Evolutionary conservation across 2,329 filamentous ascomycete genomes (phyloP).

Genomic region (Pyricularia sp.): DNA sequence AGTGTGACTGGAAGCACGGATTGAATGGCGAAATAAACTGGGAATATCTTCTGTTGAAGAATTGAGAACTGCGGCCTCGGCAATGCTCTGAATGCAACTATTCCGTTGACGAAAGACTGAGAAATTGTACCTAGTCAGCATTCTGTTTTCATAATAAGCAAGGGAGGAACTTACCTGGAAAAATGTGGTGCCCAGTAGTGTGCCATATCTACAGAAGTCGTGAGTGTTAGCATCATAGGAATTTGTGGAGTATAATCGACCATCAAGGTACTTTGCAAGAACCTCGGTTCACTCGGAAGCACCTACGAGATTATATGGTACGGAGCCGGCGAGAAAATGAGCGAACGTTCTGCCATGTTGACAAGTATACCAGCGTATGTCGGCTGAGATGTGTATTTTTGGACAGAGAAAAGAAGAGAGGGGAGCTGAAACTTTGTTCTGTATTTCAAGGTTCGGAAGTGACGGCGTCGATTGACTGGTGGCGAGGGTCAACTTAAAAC

Average conservation of each 20-base stretch:
- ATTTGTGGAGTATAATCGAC: background rate
- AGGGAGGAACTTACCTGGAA: slow-evolving; percentile 50
- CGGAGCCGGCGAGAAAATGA: slow-evolving; percentile 51
- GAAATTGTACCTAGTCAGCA: slow-evolving; percentile 7
- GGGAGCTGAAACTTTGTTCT: background rate
- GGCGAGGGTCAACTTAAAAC: background rate
- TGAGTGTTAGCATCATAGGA: slow-evolving; percentile 2
- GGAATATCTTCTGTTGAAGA: slow-evolving; percentile 71
- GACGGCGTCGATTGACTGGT: background rate
- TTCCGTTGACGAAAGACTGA: slow-evolving; percentile 61
- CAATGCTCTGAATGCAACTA: slow-evolving; percentile 64
- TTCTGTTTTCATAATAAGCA: slow-evolving; percentile 3
- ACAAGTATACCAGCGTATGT: background rate
- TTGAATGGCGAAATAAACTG: slow-evolving; percentile 80
- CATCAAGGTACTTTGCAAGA: background rate
- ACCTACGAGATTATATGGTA: slow-evolving; percentile 65
- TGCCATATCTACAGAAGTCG: slow-evolving; percentile 55
- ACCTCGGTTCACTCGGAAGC: background rate
- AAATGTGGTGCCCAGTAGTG: slow-evolving; percentile 71
- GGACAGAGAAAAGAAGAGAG: background rate
- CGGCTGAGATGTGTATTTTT: background rate
- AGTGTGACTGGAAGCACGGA: slow-evolving; percentile 59
- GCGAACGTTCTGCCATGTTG: slow-evolving; percentile 31
- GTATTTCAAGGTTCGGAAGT: background rate
- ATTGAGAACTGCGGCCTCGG: slow-evolving; percentile 68